Percentiles rank a stretch among this genome's conserved stretches.
These are phyloP conservation scores for Ceratocystis destructans DNA, from an alignment of 2,329 filamentous ascomycete genomes.

Conservation along the genomic window DNA sequence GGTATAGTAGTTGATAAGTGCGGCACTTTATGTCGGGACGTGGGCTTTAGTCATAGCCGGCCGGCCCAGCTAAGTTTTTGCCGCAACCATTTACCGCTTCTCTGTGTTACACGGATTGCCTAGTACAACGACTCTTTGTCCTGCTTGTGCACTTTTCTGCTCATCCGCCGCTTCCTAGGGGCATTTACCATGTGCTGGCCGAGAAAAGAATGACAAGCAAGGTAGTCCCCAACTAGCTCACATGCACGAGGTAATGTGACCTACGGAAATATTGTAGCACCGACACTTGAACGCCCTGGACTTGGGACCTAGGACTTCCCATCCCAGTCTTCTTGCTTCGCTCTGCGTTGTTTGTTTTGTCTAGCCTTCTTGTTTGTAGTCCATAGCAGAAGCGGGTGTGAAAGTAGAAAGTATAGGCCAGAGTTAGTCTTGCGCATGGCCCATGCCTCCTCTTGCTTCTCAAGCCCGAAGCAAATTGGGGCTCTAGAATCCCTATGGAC, in stretches of 20 bases:
- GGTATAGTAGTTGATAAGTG: background rate
- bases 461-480: background rate
- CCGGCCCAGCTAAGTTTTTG: background rate
- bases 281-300: background rate
- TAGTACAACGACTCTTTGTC: background rate
- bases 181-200: background rate
- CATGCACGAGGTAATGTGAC: constrained; percentile 1
- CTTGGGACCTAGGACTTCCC: background rate
- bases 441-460: background rate
- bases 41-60: background rate
- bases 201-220: background rate
- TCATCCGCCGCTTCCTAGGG: background rate
- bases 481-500: background rate
- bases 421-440: background rate
- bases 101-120: constrained; percentile 2
- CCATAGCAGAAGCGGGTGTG: background rate
- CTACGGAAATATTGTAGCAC: background rate
- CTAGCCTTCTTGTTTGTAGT: background rate
- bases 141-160: background rate
- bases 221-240: background rate
- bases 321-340: background rate
- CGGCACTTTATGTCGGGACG: background rate
- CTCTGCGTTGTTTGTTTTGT: background rate
- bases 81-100: background rate
- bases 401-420: background rate